A percentile compares a stretch with the other conserved stretches of the same genome.
Conservation (phyloP, 2,329 filamentous ascomycete genomes). For the Colletotrichum sp. region DNA sequence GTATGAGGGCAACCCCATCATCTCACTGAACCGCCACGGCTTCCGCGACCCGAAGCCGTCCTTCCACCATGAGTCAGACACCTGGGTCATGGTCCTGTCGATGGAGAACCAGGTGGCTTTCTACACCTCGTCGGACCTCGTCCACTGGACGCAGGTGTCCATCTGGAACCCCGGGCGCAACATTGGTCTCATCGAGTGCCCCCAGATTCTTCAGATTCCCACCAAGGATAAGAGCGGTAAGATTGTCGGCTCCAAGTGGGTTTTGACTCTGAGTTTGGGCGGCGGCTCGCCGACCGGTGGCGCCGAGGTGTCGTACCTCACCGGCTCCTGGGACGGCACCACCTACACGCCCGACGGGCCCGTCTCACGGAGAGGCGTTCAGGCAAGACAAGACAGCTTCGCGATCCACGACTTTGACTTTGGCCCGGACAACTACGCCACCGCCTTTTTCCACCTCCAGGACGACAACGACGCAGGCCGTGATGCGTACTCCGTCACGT, state of each 20-base stretch:
- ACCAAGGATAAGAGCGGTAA: conserved; percentile 55
- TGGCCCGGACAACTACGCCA: conserved; percentile 41
- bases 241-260: conserved; percentile 12
- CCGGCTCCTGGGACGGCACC: conserved; percentile 20
- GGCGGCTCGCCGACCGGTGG: conserved; percentile 14
- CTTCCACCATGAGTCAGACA: conserved; percentile 49
- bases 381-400: neutral
- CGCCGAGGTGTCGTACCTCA: conserved; percentile 19
- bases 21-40: conserved; percentile 56
- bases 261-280: conserved; percentile 17
- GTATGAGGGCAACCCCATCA: conserved; percentile 65
- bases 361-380: neutral
- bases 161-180: conserved; percentile 30
- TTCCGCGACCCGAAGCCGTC: conserved; percentile 73
- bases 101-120: conserved; percentile 66
- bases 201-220: conserved; percentile 38
- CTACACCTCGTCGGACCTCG: conserved; percentile 64
- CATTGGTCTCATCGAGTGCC: conserved; percentile 43
- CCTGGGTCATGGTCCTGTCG: conserved; percentile 64
- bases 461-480: conserved; percentile 2
- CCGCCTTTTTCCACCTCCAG: conserved; percentile 33
- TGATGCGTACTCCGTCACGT: conserved; percentile 35
- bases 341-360: conserved; percentile 13
- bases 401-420: conserved; percentile 35
- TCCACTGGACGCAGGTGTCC: conserved; percentile 51